phyloP scores from a whole-genome alignment of 371 early-diverging fungal genomes.

The Apophysomyces sp. region DNA sequence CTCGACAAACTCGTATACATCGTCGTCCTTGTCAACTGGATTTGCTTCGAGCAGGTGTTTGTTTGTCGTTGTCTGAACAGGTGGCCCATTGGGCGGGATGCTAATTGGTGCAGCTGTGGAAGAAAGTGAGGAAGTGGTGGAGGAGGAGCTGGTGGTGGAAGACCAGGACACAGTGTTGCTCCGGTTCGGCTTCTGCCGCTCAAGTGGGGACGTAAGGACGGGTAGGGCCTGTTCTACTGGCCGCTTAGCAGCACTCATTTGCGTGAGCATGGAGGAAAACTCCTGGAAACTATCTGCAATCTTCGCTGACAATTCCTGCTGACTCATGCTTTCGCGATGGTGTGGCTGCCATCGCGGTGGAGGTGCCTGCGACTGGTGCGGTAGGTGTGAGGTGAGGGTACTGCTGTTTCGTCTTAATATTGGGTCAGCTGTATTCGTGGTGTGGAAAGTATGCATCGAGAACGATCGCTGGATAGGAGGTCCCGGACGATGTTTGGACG shows the following conservation, averaged over 20 bases:
- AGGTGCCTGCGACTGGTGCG: too few relatives aligned
- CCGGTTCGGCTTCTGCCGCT: background rate
- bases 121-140: background rate
- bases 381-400: background rate
- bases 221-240: background rate
- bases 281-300: constrained; percentile 47
- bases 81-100: background rate
- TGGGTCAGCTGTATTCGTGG: background rate
- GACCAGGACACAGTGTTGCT: background rate
- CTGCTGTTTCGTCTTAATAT: background rate
- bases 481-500: background rate
- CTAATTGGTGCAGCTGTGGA: background rate
- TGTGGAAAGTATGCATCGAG: background rate
- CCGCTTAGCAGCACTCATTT: constrained; percentile 20
- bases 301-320: constrained; percentile 30
- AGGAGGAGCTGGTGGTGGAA: background rate
- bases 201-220: too few relatives aligned
- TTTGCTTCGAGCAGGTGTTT: background rate
- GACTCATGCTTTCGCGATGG: constrained; percentile 12
- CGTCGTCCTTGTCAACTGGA: background rate
- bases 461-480: background rate
- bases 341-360: background rate
- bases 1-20: background rate
- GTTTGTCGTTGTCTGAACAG: background rate
- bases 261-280: constrained; percentile 37